Percentiles rank a stretch among this genome's conserved stretches.
phyloP scores from a whole-genome alignment of 2,329 filamentous ascomycete genomes.

The Clonostachys byssicola region DNA sequence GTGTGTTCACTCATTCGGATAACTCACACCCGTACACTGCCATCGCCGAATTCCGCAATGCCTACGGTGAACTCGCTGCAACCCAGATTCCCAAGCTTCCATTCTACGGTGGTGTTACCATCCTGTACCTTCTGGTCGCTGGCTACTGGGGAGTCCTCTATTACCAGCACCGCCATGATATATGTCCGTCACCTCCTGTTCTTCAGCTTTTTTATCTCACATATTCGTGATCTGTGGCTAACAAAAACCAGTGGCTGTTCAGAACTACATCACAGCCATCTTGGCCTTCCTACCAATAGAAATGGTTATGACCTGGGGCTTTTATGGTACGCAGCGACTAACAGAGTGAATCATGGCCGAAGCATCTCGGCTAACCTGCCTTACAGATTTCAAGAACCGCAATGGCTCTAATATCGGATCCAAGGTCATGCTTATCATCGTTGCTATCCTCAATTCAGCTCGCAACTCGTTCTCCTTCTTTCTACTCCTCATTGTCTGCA shows the following conservation, averaged over 20 bases:
- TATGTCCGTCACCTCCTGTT: constrained; percentile 48
- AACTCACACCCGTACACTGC: constrained; percentile 68
- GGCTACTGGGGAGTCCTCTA: constrained; percentile 91
- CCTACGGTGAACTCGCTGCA: constrained; percentile 91
- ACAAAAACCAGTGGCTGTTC: constrained; percentile 68
- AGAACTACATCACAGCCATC: constrained; percentile 98
- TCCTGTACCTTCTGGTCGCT: constrained; percentile 85
- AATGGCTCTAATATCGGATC: constrained; percentile 79
- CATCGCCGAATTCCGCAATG: constrained; percentile 88
- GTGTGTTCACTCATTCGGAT: constrained; percentile 75
- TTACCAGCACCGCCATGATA: constrained; percentile 89
- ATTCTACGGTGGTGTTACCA: constrained; percentile 92
- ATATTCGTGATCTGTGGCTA: constrained; percentile 13
- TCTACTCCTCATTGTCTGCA: constrained; percentile 93
- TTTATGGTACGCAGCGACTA: constrained; percentile 64
- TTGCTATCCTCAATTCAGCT: constrained; percentile 89
- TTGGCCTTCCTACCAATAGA: constrained; percentile 90
- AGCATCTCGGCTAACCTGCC: constrained; percentile 22
- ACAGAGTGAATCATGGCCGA: background rate
- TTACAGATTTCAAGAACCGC: constrained; percentile 83
- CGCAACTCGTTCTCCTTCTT: constrained; percentile 99
- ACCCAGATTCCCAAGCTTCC: constrained; percentile 96
- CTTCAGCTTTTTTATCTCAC: background rate
- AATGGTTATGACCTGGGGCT: constrained; percentile 98
- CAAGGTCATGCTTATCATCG: constrained; percentile 83